Percentiles rank a stretch among this genome's conserved stretches.
These are phyloP conservation scores for Tetrahymena malaccensis DNA, from an alignment of 73 alveolate species.

Conservation along the genomic window DNA sequence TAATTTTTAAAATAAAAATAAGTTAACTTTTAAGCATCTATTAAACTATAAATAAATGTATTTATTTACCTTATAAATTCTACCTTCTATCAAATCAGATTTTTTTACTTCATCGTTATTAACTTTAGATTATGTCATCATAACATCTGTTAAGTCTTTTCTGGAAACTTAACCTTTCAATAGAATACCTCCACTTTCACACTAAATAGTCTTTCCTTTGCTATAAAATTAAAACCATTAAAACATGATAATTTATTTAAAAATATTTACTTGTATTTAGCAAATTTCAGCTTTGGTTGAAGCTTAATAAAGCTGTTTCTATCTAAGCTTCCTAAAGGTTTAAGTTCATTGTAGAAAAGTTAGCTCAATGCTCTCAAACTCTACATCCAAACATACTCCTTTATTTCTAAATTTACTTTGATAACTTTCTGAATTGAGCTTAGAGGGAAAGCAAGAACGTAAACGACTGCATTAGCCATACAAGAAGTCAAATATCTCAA, in stretches of 20 bases:
- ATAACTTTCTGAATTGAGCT: neutral
- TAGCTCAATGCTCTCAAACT: neutral
- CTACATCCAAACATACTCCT: neutral
- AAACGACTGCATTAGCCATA: constrained; percentile 8
- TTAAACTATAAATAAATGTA: neutral
- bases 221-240: neutral
- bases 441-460: constrained; percentile 2
- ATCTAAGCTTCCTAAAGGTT: neutral
- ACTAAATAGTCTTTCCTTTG: neutral
- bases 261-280: neutral
- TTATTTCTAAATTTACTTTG: neutral
- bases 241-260: neutral
- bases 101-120: neutral
- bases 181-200: neutral
- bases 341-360: neutral
- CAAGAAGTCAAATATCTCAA: constrained; percentile 25
- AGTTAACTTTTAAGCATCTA: neutral
- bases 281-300: neutral
- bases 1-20: neutral
- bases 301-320: neutral
- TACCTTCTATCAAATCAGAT: neutral
- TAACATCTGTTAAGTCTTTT: neutral
- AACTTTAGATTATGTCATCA: neutral
- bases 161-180: neutral
- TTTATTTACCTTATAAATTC: neutral